These are phyloP conservation scores for Forsythia viridissima DNA, from an alignment of 257 asterid species.

Conservation along the genomic window DNA sequence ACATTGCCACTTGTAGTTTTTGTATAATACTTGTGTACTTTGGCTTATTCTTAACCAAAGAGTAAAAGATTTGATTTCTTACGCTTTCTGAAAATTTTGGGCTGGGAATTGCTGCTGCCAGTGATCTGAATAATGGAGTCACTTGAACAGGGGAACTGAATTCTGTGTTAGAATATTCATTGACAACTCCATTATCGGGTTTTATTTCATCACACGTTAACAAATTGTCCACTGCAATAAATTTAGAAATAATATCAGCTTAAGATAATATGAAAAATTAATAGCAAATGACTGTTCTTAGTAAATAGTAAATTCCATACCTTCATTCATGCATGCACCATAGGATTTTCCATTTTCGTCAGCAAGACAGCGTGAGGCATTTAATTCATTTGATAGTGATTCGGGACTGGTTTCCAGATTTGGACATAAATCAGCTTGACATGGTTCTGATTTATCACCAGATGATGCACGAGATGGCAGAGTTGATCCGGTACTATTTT, in stretches of 20 bases:
- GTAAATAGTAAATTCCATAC: constrained; percentile 29
- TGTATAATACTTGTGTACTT: background rate
- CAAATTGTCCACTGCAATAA: constrained; percentile 37
- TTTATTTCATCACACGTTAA: constrained; percentile 38
- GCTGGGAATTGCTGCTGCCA: constrained; percentile 92
- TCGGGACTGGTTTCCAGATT: constrained; percentile 45
- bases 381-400: constrained; percentile 39
- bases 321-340: constrained; percentile 41
- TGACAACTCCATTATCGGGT: constrained; percentile 33
- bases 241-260: constrained; percentile 24
- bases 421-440: constrained; percentile 44
- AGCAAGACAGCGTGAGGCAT: constrained; percentile 39
- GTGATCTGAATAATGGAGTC: constrained; percentile 86
- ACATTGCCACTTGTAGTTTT: background rate
- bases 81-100: constrained; percentile 98
- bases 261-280: background rate
- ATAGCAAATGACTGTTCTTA: background rate
- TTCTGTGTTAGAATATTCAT: constrained; percentile 51
- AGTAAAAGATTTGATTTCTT: constrained; percentile 40
- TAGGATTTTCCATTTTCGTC: constrained; percentile 43
- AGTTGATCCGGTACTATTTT: constrained; percentile 80
- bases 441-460: constrained; percentile 50
- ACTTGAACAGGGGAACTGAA: constrained; percentile 82
- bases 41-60: background rate
- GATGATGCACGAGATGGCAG: constrained; percentile 37